A percentile compares a stretch with the other conserved stretches of the same genome.
Conservation (phyloP, 2,329 filamentous ascomycete species). For the Alternaria brassicae region DNA sequence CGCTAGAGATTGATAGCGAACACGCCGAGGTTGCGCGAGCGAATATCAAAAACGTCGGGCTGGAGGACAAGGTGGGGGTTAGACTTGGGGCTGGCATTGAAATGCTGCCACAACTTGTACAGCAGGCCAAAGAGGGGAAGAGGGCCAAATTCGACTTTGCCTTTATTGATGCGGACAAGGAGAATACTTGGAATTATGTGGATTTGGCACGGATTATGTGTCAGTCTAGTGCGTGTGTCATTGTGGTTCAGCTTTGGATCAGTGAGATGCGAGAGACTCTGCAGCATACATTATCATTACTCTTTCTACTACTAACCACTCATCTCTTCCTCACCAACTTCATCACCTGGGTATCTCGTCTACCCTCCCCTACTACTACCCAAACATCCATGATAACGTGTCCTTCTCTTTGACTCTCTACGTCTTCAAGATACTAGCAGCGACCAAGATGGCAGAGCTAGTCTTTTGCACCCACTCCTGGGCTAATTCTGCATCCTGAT, state of each 20-base stretch:
- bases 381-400: background rate
- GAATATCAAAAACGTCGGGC: constrained; percentile 53
- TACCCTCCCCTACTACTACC: background rate
- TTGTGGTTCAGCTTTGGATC: constrained; percentile 37
- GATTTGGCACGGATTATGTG: constrained; percentile 54
- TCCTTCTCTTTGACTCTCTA: constrained; percentile 7
- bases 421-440: constrained; percentile 45
- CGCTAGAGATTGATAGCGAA: constrained; percentile 58
- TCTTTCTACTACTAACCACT: background rate
- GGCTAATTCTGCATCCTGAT: constrained; percentile 37
- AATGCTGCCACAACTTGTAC: constrained; percentile 50
- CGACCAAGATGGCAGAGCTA: constrained; percentile 40
- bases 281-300: constrained; percentile 8
- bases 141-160: constrained; percentile 57
- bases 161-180: constrained; percentile 63
- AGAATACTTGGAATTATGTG: constrained; percentile 60
- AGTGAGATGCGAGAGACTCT: background rate
- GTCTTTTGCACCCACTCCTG: constrained; percentile 48
- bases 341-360: background rate
- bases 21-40: constrained; percentile 57
- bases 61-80: constrained; percentile 55
- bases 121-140: constrained; percentile 51
- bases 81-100: constrained; percentile 56
- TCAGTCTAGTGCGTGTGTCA: constrained; percentile 52
- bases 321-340: background rate